These are phyloP conservation scores for Mycena sanguinolenta DNA, from an alignment of 768 basidiomycete species.

Conservation along the genomic window DNA sequence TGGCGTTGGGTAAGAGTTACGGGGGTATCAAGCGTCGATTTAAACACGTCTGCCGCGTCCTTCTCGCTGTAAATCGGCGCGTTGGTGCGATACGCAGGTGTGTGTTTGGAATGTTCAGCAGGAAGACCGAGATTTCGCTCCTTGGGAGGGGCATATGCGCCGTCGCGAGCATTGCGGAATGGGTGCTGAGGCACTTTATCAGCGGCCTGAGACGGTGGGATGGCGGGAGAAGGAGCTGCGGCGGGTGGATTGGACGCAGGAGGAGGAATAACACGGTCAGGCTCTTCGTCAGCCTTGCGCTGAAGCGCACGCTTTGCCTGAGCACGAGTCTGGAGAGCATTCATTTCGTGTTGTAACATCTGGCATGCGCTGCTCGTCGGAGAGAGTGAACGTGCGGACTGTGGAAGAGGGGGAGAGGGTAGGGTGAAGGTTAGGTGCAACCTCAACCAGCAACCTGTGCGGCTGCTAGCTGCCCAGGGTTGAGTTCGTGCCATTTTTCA, in stretches of 20 bases:
- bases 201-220: neutral
- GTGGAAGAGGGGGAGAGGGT: neutral
- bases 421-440: neutral
- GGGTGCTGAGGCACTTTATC: neutral
- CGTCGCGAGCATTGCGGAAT: neutral
- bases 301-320: neutral
- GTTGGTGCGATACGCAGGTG: neutral
- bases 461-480: slow-evolving; percentile 28
- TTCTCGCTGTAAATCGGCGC: slow-evolving; percentile 38
- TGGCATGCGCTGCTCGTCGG: too few relatives aligned
- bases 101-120: too few relatives aligned
- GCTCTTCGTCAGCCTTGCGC: neutral
- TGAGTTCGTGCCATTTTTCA: too few relatives aligned
- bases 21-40: too few relatives aligned
- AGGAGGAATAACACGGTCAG: neutral
- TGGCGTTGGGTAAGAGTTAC: too few relatives aligned
- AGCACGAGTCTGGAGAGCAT: neutral
- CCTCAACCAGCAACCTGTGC: neutral
- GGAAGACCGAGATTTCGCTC: neutral
- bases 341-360: neutral
- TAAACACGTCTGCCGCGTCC: slow-evolving; percentile 6
- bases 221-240: too few relatives aligned
- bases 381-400: neutral
- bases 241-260: neutral
- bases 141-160: too few relatives aligned